Conservation (phyloP, 2,329 filamentous ascomycete genomes). For the Rhytidhysteron rufulum region DNA sequence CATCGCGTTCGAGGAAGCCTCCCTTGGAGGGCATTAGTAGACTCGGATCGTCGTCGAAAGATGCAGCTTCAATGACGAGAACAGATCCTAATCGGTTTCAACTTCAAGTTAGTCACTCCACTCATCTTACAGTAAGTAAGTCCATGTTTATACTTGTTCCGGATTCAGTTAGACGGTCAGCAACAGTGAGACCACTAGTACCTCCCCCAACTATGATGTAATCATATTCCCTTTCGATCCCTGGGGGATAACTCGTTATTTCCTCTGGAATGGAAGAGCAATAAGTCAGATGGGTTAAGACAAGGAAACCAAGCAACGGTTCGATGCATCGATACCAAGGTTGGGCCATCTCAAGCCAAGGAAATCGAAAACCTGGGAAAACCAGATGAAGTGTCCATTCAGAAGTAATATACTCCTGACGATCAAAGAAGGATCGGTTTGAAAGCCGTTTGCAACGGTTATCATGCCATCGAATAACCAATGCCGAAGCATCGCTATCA, state of each 20-base stretch:
- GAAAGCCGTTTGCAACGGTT: too few species aligned
- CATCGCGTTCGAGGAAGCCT: background rate
- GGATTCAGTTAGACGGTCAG: slow-evolving; percentile 5
- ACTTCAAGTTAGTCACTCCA: too few species aligned
- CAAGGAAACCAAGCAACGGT: background rate
- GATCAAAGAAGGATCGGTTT: too few species aligned
- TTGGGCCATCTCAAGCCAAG: background rate
- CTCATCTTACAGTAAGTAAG: too few species aligned
- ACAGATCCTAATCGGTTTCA: slow-evolving; percentile 1
- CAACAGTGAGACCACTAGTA: slow-evolving; percentile 5
- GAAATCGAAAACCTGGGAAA: background rate
- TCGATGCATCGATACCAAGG: background rate
- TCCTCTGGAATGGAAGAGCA: background rate
- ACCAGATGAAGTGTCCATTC: background rate
- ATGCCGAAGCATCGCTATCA: too few species aligned
- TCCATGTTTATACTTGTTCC: slow-evolving; percentile 1
- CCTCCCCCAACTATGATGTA: slow-evolving; percentile 7
- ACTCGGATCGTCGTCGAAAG: slow-evolving; percentile 3
- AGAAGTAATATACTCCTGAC: background rate
- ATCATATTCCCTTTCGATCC: slow-evolving; percentile 1
- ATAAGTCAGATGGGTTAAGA: background rate
- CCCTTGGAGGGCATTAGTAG: background rate
- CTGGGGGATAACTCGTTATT: background rate
- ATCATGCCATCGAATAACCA: too few species aligned
- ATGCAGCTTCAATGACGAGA: slow-evolving; percentile 7